A percentile compares a stretch with the other conserved stretches of the same genome.
These are phyloP conservation scores for Sarocladium strictum DNA, from an alignment of 2,329 filamentous ascomycete genomes.

Conservation along the genomic window DNA sequence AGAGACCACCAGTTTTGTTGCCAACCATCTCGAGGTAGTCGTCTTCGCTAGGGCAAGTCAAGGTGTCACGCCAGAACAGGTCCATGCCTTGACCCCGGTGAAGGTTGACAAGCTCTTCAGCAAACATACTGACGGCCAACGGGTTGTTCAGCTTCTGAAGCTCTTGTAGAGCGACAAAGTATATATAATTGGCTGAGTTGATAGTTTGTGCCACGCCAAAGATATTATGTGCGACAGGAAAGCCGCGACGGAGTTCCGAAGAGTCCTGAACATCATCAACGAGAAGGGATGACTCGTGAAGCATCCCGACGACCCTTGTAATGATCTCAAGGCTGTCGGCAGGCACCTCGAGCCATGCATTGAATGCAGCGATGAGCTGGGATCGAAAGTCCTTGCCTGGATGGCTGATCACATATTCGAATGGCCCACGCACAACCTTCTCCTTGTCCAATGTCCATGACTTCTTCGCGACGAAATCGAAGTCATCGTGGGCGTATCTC, in stretches of 20 bases:
- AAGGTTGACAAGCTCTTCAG: slow-evolving; percentile 77
- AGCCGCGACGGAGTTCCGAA: slow-evolving; percentile 67
- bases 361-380: slow-evolving; percentile 75
- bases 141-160: slow-evolving; percentile 65
- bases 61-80: slow-evolving; percentile 79
- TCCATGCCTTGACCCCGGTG: slow-evolving; percentile 89
- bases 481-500: slow-evolving; percentile 49
- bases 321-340: slow-evolving; percentile 64
- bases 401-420: slow-evolving; percentile 71
- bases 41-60: slow-evolving; percentile 78
- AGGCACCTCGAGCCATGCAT: slow-evolving; percentile 73
- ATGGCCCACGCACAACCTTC: slow-evolving; percentile 70
- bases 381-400: slow-evolving; percentile 82
- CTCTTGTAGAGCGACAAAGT: slow-evolving; percentile 74
- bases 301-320: slow-evolving; percentile 74
- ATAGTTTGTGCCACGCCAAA: slow-evolving; percentile 85
- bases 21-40: slow-evolving; percentile 93
- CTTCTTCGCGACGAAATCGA: slow-evolving; percentile 43
- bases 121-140: slow-evolving; percentile 63
- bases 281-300: slow-evolving; percentile 77
- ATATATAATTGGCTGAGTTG: slow-evolving; percentile 86
- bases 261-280: slow-evolving; percentile 87
- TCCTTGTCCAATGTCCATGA: slow-evolving; percentile 72
- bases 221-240: slow-evolving; percentile 77
- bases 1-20: slow-evolving; percentile 85